Percentiles rank a stretch among this genome's conserved stretches.
Conservation (phyloP, 129 eudicot species). For the Scalesia atractyloides region DNA sequence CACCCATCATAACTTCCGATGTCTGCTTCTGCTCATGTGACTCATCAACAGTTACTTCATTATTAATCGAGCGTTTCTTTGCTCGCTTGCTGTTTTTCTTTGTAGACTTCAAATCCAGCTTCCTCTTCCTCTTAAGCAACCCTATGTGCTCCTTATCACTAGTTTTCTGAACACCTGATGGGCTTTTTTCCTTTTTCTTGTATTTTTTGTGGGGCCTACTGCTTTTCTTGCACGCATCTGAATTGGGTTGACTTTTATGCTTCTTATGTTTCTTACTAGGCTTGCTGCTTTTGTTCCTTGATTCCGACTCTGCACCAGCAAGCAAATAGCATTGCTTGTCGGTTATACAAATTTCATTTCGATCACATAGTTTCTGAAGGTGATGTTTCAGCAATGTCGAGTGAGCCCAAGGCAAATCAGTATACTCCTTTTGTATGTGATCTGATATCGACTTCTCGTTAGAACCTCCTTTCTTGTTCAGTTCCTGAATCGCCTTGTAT, state of each 20-base stretch:
- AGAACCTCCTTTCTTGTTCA: slow-evolving; percentile 73
- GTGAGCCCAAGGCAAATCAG: slow-evolving; percentile 81
- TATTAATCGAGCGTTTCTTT: slow-evolving; percentile 17
- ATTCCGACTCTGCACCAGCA: slow-evolving; percentile 36
- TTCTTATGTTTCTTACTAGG: slow-evolving; percentile 18
- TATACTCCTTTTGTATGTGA: slow-evolving; percentile 46
- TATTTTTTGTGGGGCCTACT: slow-evolving; percentile 1
- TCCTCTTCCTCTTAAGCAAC: slow-evolving; percentile 21
- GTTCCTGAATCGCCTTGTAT: slow-evolving; percentile 52
- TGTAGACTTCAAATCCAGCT: slow-evolving; percentile 14
- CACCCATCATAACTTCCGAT: background rate
- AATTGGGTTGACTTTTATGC: background rate
- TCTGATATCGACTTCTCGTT: slow-evolving; percentile 70
- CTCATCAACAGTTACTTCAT: slow-evolving; percentile 14
- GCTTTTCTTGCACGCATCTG: slow-evolving; percentile 7
- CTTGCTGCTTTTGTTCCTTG: slow-evolving; percentile 20
- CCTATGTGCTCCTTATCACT: slow-evolving; percentile 23
- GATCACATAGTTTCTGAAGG: slow-evolving; percentile 58
- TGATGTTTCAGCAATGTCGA: slow-evolving; percentile 58
- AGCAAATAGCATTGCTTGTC: slow-evolving; percentile 40
- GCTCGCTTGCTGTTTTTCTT: slow-evolving; percentile 20
- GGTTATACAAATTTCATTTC: slow-evolving; percentile 43
- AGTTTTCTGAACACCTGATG: slow-evolving; percentile 1
- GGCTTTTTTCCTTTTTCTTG: slow-evolving; percentile 21
- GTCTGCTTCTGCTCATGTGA: slow-evolving; percentile 17